phyloP scores from a whole-genome alignment of 2,329 filamentous ascomycete genomes.

The Magnaporthiopsis poae region DNA sequence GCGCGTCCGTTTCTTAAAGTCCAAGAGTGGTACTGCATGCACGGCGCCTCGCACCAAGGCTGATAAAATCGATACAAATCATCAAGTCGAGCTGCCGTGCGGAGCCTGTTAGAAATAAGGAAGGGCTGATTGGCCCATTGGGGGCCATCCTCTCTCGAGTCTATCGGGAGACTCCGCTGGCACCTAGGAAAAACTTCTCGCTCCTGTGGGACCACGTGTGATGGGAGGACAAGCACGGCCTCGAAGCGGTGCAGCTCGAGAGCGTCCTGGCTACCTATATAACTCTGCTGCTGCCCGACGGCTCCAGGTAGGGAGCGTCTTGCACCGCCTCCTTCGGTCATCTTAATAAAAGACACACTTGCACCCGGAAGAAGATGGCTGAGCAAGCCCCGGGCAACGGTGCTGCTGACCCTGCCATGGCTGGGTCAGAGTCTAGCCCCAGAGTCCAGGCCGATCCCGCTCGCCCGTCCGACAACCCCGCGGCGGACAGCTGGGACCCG shows the following conservation, averaged over 20 bases:
- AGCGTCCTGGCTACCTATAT: neutral
- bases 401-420: neutral
- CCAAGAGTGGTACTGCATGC: no score
- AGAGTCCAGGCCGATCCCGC: neutral
- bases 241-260: neutral
- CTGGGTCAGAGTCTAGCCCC: no score
- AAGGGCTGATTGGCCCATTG: no score
- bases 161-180: neutral
- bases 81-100: no score
- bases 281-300: neutral
- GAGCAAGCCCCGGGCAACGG: neutral
- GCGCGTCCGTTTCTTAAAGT: no score
- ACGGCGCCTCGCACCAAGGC: no score
- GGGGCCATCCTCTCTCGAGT: no score
- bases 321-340: no score
- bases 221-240: neutral
- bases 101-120: no score
- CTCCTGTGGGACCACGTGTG: neutral
- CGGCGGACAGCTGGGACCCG: neutral
- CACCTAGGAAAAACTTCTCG: neutral
- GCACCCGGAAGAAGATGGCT: neutral
- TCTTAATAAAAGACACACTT: neutral
- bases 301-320: neutral
- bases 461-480: no score
- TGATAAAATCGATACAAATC: no score